phyloP scores from a whole-genome alignment of 2,329 filamentous ascomycete species.

The Exophiala sp. region DNA sequence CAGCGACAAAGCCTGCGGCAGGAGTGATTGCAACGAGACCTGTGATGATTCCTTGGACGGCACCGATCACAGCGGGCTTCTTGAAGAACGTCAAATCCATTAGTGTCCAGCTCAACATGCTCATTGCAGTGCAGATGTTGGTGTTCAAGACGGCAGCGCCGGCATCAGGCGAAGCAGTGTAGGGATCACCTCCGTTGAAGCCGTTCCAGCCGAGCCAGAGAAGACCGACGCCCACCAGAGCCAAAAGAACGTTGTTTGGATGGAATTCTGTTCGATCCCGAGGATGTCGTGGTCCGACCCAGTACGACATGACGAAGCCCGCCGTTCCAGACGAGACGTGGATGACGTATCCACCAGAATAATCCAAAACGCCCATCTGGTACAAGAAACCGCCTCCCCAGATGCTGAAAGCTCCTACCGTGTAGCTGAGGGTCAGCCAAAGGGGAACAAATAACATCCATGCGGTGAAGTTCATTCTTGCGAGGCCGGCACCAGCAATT shows the following conservation, averaged over 20 bases:
- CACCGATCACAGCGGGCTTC: conserved; percentile 50
- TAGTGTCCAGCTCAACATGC: conserved; percentile 45
- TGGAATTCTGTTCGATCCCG: conserved; percentile 44
- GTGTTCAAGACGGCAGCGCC: conserved; percentile 53
- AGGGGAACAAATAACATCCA: conserved; percentile 54
- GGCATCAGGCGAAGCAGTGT: conserved; percentile 48
- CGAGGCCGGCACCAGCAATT: conserved; percentile 46
- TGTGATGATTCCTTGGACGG: conserved; percentile 52
- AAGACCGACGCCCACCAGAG: conserved; percentile 48
- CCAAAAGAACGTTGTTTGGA: conserved; percentile 48
- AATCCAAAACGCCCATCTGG: conserved; percentile 49
- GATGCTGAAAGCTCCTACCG: conserved; percentile 40
- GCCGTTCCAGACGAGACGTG: conserved; percentile 53
- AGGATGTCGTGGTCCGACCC: conserved; percentile 47
- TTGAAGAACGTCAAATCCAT: conserved; percentile 48
- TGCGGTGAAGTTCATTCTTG: conserved; percentile 50
- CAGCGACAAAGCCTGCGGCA: conserved; percentile 49
- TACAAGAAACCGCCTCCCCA: conserved; percentile 49
- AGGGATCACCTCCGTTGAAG: conserved; percentile 54
- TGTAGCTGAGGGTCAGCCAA: conserved; percentile 49
- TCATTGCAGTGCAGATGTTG: conserved; percentile 49
- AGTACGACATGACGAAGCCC: conserved; percentile 47
- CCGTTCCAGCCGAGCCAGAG: conserved; percentile 55
- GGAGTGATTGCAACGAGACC: conserved; percentile 53
- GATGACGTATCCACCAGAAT: conserved; percentile 53